Evolutionary conservation across 2,329 filamentous ascomycete genomes (phyloP).

Genomic region (Calonectria crousiana): DNA sequence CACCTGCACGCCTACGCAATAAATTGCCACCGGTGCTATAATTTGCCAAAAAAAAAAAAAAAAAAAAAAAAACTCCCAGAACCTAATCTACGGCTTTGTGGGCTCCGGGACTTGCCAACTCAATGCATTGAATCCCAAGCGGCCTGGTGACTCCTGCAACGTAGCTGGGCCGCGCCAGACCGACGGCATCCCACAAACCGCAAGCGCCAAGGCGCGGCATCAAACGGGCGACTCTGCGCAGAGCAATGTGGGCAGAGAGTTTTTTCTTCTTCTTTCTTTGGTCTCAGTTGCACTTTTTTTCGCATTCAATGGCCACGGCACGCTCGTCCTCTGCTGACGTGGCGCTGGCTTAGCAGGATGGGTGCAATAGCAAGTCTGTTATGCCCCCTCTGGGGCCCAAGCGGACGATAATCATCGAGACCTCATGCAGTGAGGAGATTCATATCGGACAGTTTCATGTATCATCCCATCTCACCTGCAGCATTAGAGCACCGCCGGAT

Average conservation of each 20-base stretch:
- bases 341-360: background rate
- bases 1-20: background rate
- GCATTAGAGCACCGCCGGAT: background rate
- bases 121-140: background rate
- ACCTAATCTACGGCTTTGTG: background rate
- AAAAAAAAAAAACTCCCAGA: background rate
- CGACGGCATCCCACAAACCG: background rate
- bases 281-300: background rate
- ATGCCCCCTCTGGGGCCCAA: background rate
- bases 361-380: background rate
- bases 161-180: background rate
- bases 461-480: slow-evolving; percentile 1
- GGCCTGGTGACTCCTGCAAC: background rate
- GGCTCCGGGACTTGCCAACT: background rate
- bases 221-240: background rate
- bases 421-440: slow-evolving; percentile 2
- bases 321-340: background rate
- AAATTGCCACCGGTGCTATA: background rate
- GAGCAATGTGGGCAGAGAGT: background rate
- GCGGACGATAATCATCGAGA: background rate
- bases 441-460: background rate
- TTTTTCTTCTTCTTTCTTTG: background rate
- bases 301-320: background rate
- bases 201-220: background rate
- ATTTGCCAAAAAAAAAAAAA: background rate